Base-by-base conservation (phyloP, 805 yeast genomes). In the Pichia rugopelliculosa region DNA sequence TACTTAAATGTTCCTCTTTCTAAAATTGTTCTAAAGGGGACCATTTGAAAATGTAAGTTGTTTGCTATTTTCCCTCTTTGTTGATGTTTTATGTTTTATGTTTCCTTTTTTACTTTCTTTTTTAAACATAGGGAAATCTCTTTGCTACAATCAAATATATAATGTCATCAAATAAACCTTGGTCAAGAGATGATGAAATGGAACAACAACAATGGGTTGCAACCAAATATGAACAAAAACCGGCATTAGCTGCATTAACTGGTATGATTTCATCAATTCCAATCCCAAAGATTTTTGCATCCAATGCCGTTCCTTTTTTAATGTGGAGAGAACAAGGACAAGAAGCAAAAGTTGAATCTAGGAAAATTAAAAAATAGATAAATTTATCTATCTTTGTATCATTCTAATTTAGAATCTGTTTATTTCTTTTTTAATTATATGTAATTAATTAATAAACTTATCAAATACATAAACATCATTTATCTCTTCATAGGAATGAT, bases 251-350 rank as follows among this genome's bases (percentile, higher is more conserved):
- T 13, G 82, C 84, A 8, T 53, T 78, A 43, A 76, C 77, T 45
- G 84, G 84, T 3, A 63, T 79, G 52, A 58, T 76, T 39, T 79
- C 81, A 15, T 77, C 84, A 13, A 74, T 76, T 57, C 84, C 84
- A 18, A 71, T 75, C 26, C 72, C 73, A 48, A 77, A 78, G 59
- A 66, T 78, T 41, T 77, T 80, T 60, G 74, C 79, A 4, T 76
- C 84, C 12, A 79, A 79, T 61, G 80, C 80, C 27, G 74, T 80
- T 38, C 85, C 85, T 11, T 61, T 80, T 41, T 56, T 79, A 56
- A 74, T 76, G 61, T 72, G 70, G 61, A 67, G 74, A 50, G 70
- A 70, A 44, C 61, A 65, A 44, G 63, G 72, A 49, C 67, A 67
- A 49, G 61, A 55, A 33, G 53, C 49, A 24, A 56, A 59, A 48